Percentiles rank a stretch among this genome's conserved stretches.
These are phyloP conservation scores for Beauveria rudraprayagi DNA, from an alignment of 2,329 filamentous ascomycete genomes.

Conservation along the genomic window DNA sequence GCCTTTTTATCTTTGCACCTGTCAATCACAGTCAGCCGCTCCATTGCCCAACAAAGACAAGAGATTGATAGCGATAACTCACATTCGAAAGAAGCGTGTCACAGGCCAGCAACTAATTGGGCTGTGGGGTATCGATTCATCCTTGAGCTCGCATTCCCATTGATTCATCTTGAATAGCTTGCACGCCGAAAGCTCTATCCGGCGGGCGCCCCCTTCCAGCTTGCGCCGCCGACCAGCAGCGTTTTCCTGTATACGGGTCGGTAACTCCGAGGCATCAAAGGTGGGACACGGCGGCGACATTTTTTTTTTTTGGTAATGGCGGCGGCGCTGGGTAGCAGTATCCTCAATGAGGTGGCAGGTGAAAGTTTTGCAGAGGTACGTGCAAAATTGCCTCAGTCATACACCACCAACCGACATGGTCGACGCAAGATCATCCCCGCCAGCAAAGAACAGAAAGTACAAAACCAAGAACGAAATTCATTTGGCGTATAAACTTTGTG, in stretches of 20 bases:
- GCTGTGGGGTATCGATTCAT: slow-evolving; percentile 37
- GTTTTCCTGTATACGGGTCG: slow-evolving; percentile 39
- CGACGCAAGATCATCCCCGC: not conserved
- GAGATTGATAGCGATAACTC: slow-evolving; percentile 19
- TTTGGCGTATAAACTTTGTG: no score
- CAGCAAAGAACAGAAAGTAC: not conserved
- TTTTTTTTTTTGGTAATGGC: slow-evolving; percentile 24
- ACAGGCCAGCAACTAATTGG: slow-evolving; percentile 49
- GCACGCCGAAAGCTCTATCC: slow-evolving; percentile 47
- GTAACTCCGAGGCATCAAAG: slow-evolving; percentile 46
- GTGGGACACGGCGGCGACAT: slow-evolving; percentile 53
- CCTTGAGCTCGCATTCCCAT: slow-evolving; percentile 50
- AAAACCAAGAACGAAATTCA: not conserved
- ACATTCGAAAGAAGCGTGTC: slow-evolving; percentile 53
- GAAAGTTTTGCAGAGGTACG: slow-evolving; percentile 52
- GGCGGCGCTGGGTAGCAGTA: slow-evolving; percentile 35
- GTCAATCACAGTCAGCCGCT: slow-evolving; percentile 13
- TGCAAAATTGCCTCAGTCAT: slow-evolving; percentile 11
- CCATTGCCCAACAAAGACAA: not conserved
- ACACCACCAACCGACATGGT: not conserved
- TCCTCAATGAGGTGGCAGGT: slow-evolving; percentile 50
- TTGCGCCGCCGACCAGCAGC: slow-evolving; percentile 46
- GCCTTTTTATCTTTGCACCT: slow-evolving; percentile 53
- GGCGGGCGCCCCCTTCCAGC: slow-evolving; percentile 25
- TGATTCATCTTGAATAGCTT: slow-evolving; percentile 51